Conservation (phyloP, 805 yeast genomes). For the Candida nitratophila region DNA sequence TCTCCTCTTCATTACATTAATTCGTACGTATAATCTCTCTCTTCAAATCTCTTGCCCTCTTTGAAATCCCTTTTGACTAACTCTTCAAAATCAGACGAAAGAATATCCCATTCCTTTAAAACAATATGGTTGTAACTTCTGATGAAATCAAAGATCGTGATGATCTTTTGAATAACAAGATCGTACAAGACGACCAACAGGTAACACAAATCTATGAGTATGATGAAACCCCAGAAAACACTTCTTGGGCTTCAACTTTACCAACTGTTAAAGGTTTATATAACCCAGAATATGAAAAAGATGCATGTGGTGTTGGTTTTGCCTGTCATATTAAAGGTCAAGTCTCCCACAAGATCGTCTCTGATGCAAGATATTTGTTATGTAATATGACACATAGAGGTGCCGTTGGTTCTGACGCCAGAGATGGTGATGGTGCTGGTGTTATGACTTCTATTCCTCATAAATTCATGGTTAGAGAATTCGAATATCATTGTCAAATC, state of each 20-base stretch:
- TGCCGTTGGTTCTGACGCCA: conserved; percentile 91
- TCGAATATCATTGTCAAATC: conserved; percentile 59
- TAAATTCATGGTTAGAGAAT: conserved; percentile 78
- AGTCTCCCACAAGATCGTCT: conserved; percentile 83
- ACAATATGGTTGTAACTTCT: conserved; percentile 23
- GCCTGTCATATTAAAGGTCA: conserved; percentile 89
- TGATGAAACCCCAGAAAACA: conserved; percentile 71
- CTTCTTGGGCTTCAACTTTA: conserved; percentile 86
- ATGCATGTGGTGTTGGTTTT: conserved; percentile 98
- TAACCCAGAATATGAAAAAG: conserved; percentile 90
- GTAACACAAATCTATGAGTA: conserved; percentile 44
- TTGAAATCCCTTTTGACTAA: background rate
- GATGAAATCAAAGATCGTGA: conserved; percentile 12
- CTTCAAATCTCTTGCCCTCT: background rate
- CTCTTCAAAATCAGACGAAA: no score
- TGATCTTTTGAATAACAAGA: conserved; percentile 2
- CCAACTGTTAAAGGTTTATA: conserved; percentile 86
- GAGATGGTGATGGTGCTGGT: conserved; percentile 99
- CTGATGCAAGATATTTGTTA: conserved; percentile 79
- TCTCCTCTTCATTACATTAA: background rate
- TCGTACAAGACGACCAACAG: background rate
- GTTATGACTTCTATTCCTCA: conserved; percentile 90
- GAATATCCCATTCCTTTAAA: no score
- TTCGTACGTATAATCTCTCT: background rate
- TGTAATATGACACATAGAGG: conserved; percentile 99